Percentiles rank a stretch among this genome's conserved stretches.
These are phyloP conservation scores for Candida wancherniae DNA, from an alignment of 805 yeast genomes.

Conservation along the genomic window DNA sequence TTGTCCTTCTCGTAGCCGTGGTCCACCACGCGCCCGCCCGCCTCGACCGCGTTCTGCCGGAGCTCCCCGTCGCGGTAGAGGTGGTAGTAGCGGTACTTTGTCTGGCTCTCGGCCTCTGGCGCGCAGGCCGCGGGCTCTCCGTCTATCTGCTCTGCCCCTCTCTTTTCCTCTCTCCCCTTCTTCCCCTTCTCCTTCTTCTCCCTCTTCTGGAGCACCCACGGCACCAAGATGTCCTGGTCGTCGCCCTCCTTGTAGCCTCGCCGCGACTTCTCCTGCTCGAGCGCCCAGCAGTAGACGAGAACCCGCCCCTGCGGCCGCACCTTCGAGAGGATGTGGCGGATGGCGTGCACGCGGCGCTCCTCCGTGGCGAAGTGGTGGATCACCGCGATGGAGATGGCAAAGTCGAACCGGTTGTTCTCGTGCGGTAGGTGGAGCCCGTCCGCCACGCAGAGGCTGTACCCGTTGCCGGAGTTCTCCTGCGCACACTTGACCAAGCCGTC, in stretches of 20 bases:
- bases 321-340: conserved; percentile 58
- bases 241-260: conserved; percentile 89
- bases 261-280: conserved; percentile 83
- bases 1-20: conserved; percentile 90
- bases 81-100: conserved; percentile 84
- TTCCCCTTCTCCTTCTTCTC: conserved; percentile 30
- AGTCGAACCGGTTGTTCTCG: conserved; percentile 47
- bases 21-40: conserved; percentile 65
- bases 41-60: conserved; percentile 58
- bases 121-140: too few species aligned
- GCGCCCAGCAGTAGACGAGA: conserved; percentile 91
- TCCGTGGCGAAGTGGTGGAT: conserved; percentile 91
- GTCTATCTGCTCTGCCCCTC: conserved; percentile 7
- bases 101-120: too few species aligned
- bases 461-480: conserved; percentile 28
- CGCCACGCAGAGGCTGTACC: conserved; percentile 62
- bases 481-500: conserved; percentile 68
- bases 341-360: conserved; percentile 73
- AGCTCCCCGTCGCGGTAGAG: conserved; percentile 82
- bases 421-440: conserved; percentile 66
- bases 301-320: conserved; percentile 61
- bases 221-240: conserved; percentile 91
- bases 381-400: conserved; percentile 93
- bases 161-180: conserved; percentile 44
- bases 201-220: conserved; percentile 78